Evolutionary conservation across 805 yeast genomes (phyloP).

Genomic region (Sungouiozyma ichnusensis): DNA sequence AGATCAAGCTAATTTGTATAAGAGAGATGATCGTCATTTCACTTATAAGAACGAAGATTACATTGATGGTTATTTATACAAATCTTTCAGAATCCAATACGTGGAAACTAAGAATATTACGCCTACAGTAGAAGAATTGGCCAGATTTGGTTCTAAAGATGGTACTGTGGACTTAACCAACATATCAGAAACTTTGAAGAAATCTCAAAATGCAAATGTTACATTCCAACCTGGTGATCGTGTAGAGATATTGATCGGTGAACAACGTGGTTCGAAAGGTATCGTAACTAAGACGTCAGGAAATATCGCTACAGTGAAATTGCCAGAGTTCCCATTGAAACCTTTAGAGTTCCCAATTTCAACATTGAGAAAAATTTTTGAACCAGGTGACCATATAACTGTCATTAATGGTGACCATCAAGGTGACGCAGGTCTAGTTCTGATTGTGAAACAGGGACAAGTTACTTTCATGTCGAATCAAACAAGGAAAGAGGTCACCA

Average conservation of each 20-base stretch:
- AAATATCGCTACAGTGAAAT: constrained; percentile 45
- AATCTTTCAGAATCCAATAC: constrained; percentile 75
- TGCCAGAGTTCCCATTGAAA: constrained; percentile 39
- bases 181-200: constrained; percentile 76
- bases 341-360: constrained; percentile 72
- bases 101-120: constrained; percentile 73
- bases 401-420: constrained; percentile 83
- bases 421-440: constrained; percentile 93
- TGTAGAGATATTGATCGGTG: constrained; percentile 87
- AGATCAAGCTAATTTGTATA: constrained; percentile 64
- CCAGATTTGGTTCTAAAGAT: constrained; percentile 66
- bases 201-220: constrained; percentile 42
- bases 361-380: constrained; percentile 74
- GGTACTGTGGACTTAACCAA: constrained; percentile 84
- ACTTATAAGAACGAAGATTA: constrained; percentile 82
- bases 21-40: constrained; percentile 55
- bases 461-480: constrained; percentile 87
- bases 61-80: constrained; percentile 75
- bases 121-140: constrained; percentile 83
- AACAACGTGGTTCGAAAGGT: constrained; percentile 84
- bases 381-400: constrained; percentile 90
- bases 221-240: constrained; percentile 87
- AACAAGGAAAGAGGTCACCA: constrained; percentile 78
- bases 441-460: constrained; percentile 68
- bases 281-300: constrained; percentile 56